Percentiles rank a stretch among this genome's conserved stretches.
These are phyloP conservation scores for Tetrahymena elliotti DNA, from an alignment of 73 alveolate genomes.

Conservation along the genomic window DNA sequence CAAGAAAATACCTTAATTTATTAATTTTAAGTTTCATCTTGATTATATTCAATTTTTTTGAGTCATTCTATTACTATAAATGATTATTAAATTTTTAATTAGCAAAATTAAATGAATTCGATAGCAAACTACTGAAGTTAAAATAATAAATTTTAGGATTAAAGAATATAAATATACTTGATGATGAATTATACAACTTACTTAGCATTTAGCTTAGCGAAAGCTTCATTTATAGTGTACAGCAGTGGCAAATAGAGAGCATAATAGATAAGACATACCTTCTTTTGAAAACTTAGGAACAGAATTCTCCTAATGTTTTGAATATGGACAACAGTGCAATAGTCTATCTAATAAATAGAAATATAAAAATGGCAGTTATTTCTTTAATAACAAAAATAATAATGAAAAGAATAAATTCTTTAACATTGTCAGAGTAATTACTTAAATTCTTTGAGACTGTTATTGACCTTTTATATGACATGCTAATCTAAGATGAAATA, in stretches of 20 bases:
- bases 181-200: neutral
- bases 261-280: neutral
- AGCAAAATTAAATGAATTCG: neutral
- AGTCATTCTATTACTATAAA: no score
- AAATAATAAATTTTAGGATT: neutral
- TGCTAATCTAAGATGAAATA: neutral
- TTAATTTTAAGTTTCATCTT: no score
- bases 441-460: neutral
- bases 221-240: neutral
- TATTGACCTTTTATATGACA: neutral
- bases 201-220: neutral
- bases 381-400: neutral
- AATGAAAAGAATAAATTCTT: neutral
- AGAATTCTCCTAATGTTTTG: neutral
- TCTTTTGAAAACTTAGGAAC: neutral
- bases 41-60: neutral
- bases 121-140: neutral
- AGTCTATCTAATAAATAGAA: neutral
- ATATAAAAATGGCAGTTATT: neutral
- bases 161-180: neutral
- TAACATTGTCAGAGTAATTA: neutral
- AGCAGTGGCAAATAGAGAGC: neutral
- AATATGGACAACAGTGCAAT: neutral
- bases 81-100: neutral
- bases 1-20: no score